These are phyloP conservation scores for Ascomycota sp. DNA, from an alignment of 2,329 filamentous ascomycete species.

Conservation along the genomic window DNA sequence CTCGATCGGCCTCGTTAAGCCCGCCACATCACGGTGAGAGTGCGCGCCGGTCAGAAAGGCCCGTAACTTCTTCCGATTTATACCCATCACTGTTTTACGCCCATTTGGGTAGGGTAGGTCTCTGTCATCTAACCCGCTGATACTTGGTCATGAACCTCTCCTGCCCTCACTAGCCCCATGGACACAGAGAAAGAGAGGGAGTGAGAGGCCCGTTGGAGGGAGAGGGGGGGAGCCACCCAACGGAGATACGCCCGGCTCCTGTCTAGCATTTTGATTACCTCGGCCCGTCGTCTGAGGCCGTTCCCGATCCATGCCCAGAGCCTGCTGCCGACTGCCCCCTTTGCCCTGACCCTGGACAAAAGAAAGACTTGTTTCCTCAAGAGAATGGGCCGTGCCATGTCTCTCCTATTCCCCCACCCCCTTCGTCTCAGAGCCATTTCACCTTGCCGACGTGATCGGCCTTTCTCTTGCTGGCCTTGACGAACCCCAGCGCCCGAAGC, in stretches of 20 bases:
- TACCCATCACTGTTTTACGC: no score
- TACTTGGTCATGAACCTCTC: no score
- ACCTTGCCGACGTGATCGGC: slow-evolving; percentile 77
- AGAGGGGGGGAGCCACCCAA: not conserved
- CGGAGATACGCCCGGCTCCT: not conserved
- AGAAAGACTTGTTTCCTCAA: no score
- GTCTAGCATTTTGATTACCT: slow-evolving; percentile 1
- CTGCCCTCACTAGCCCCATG: no score
- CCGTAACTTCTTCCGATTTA: no score
- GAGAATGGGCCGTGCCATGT: not conserved
- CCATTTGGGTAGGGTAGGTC: no score
- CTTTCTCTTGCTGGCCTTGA: slow-evolving; percentile 80
- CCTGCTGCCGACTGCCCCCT: not conserved
- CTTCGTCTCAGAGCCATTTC: slow-evolving; percentile 40
- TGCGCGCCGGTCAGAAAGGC: no score
- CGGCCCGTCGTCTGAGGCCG: not conserved
- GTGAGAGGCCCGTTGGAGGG: no score
- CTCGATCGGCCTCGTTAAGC: no score
- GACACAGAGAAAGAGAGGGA: no score
- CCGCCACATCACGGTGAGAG: no score
- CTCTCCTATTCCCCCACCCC: not conserved
- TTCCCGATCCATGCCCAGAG: not conserved
- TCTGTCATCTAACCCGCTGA: no score
- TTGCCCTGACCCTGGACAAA: not conserved
- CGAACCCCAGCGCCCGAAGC: slow-evolving; percentile 61